Evolutionary conservation across 2,329 filamentous ascomycete genomes (phyloP), one percentile per base, ranked within the genome.

Genomic region (Xylariaceae sp.): DNA sequence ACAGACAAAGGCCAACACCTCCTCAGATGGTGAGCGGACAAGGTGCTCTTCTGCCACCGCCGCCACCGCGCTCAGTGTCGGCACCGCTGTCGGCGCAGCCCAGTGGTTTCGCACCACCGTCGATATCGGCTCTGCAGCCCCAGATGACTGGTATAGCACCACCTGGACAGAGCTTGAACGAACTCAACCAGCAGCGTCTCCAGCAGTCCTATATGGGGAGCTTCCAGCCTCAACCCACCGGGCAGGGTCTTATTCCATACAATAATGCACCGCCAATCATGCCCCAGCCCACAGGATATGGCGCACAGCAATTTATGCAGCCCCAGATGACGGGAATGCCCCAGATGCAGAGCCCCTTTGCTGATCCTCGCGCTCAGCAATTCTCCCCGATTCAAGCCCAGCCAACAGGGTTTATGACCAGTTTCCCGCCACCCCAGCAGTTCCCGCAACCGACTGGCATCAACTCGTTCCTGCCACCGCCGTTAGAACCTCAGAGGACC

Each of bases 121-220:
- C 86, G 18, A 41, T 46, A 11, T 15, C 38, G 17, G 17, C 38
- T 12, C 65, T 96, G 50, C 83, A 89, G 59, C 81, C 88, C 36
- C 90, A 96, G 59, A 76, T 89, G 62, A 96, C 92, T 4, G 88
- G 90, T 7, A 71, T 86, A 40, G 83, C 85, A 18, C 77, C 83
- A 19, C 75, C 78, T 3, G 86, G 88, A 9, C 85, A 90, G 61
- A 90, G 82, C 59, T 60, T 94, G 51, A 74, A 80, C 52, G 86
- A 90, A 31, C 67, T 92, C 31, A 78, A 67, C 41, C 81, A 85
- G 55, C 73, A 76, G 46, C 74, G 79, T 34, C 61, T 82, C 47
- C 81, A 83, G 58, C 78, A 80, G 52, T 73, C 78, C 48, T 76
- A 74, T 36, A 57, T 61, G 50, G 48, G 51, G n/a, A 52, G 47